These are phyloP conservation scores for Trametes punicea DNA, from an alignment of 768 basidiomycete genomes.

Conservation along the genomic window DNA sequence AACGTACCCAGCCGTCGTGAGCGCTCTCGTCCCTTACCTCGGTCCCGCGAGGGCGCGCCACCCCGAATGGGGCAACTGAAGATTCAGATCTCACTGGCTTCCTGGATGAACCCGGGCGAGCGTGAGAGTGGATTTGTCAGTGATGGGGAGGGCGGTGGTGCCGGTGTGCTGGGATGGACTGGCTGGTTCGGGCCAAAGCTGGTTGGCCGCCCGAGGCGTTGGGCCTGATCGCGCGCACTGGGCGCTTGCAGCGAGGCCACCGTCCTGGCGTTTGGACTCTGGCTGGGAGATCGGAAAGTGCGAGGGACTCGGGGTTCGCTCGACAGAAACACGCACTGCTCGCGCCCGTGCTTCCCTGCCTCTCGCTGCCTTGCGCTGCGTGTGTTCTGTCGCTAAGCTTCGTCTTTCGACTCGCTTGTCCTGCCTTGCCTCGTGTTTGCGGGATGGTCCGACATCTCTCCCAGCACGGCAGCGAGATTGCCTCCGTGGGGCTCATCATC, in stretches of 20 bases:
- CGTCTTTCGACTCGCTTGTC: background rate
- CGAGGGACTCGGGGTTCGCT: too few relatives aligned
- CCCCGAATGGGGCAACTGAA: background rate
- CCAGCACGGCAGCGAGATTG: background rate
- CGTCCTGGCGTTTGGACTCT: background rate
- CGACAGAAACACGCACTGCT: too few relatives aligned
- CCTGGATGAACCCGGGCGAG: constrained; percentile 5
- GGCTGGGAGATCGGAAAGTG: background rate
- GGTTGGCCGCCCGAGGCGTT: background rate
- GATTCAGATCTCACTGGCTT: background rate
- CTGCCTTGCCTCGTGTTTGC: background rate
- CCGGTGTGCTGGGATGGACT: background rate
- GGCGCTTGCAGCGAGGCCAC: background rate
- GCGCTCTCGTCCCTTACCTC: background rate
- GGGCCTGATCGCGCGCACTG: background rate
- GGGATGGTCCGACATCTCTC: background rate
- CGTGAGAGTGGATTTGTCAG: constrained; percentile 2
- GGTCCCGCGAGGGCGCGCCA: background rate
- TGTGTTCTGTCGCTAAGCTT: background rate
- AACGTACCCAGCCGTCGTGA: constrained; percentile 9
- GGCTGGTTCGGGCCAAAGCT: background rate
- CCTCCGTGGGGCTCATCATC: background rate
- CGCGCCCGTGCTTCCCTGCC: background rate
- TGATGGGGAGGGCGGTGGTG: background rate
- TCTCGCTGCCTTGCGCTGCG: background rate